Percentiles rank a stretch among this genome's conserved stretches.
phyloP scores from a whole-genome alignment of 768 basidiomycete species.

The Mycena filopes region DNA sequence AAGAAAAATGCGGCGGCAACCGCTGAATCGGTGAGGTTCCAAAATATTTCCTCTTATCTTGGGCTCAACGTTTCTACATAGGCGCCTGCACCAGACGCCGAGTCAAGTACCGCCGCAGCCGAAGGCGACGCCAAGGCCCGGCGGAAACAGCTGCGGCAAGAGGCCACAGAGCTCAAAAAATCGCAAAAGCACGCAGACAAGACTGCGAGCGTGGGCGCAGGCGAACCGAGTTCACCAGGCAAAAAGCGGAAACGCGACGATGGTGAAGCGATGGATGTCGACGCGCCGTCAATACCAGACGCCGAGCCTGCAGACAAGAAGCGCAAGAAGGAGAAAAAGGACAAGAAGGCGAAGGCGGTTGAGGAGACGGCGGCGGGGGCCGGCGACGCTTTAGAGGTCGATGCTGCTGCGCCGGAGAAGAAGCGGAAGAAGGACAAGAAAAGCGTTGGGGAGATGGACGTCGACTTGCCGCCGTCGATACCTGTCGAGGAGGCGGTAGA shows the following conservation, averaged over 20 bases:
- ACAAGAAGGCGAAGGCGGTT: slow-evolving; percentile 28
- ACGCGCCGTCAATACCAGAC: slow-evolving; percentile 19
- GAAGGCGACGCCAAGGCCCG: slow-evolving; percentile 9
- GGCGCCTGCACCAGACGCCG: slow-evolving; percentile 8
- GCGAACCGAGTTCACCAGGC: slow-evolving; percentile 28
- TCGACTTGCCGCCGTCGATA: slow-evolving; percentile 29
- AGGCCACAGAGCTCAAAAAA: slow-evolving; percentile 33
- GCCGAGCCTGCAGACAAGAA: slow-evolving; percentile 36
- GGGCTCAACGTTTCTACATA: not conserved
- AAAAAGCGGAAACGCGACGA: slow-evolving; percentile 49
- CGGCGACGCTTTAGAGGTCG: slow-evolving; percentile 3
- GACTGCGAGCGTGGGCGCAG: slow-evolving; percentile 6
- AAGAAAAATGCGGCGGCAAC: not conserved
- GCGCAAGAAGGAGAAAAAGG: slow-evolving; percentile 45
- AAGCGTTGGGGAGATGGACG: slow-evolving; percentile 22
- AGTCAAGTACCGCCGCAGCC: not conserved
- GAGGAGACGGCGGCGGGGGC: slow-evolving; percentile 11
- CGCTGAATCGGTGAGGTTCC: slow-evolving; percentile 3
- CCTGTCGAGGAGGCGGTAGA: slow-evolving; percentile 37
- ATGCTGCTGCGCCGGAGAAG: slow-evolving; percentile 15
- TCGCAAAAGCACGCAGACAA: slow-evolving; percentile 13
- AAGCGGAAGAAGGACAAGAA: slow-evolving; percentile 29
- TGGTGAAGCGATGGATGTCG: slow-evolving; percentile 16
- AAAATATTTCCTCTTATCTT: not conserved
- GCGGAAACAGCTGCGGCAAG: slow-evolving; percentile 32